Evolutionary conservation across 768 basidiomycete species (phyloP).

Genomic region (Leccinum rimulosum): DNA sequence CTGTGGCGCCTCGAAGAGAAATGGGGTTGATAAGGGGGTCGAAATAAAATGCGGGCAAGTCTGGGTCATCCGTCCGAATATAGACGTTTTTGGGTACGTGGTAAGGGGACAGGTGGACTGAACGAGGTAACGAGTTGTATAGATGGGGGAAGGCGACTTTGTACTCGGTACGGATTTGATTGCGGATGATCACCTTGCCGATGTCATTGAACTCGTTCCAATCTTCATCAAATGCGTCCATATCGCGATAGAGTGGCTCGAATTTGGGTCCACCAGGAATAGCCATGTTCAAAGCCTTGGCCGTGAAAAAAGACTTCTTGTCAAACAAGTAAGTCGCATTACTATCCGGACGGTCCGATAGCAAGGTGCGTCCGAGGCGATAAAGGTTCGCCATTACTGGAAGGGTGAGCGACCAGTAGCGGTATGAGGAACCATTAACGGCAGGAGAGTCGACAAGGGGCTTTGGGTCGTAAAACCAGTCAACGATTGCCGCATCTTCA

Average conservation of each 20-base stretch:
- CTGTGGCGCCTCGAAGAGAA: slow-evolving; percentile 79
- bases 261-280: slow-evolving; percentile 99
- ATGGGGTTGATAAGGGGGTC: slow-evolving; percentile 98
- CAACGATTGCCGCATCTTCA: slow-evolving; percentile 87
- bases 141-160: slow-evolving; percentile 99
- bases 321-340: slow-evolving; percentile 95
- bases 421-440: slow-evolving; percentile 92
- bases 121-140: slow-evolving; percentile 96
- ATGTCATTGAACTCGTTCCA: slow-evolving; percentile 99
- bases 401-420: slow-evolving; percentile 89
- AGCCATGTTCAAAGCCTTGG: slow-evolving; percentile 95
- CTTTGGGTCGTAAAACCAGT: slow-evolving; percentile 99
- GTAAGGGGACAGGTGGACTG: slow-evolving; percentile 88
- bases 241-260: slow-evolving; percentile 94
- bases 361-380: slow-evolving; percentile 87
- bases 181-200: slow-evolving; percentile 98
- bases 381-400: slow-evolving; percentile 97
- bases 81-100: slow-evolving; percentile 97
- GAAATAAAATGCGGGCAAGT: slow-evolving; percentile 98
- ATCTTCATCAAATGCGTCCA: slow-evolving; percentile 97
- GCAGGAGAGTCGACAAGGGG: slow-evolving; percentile 87
- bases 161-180: slow-evolving; percentile 98
- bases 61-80: slow-evolving; percentile 99
- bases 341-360: slow-evolving; percentile 89
- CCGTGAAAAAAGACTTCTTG: slow-evolving; percentile 97